These are phyloP conservation scores for Corchorus olitorius DNA, from an alignment of 345 rosid species.

Conservation along the genomic window DNA sequence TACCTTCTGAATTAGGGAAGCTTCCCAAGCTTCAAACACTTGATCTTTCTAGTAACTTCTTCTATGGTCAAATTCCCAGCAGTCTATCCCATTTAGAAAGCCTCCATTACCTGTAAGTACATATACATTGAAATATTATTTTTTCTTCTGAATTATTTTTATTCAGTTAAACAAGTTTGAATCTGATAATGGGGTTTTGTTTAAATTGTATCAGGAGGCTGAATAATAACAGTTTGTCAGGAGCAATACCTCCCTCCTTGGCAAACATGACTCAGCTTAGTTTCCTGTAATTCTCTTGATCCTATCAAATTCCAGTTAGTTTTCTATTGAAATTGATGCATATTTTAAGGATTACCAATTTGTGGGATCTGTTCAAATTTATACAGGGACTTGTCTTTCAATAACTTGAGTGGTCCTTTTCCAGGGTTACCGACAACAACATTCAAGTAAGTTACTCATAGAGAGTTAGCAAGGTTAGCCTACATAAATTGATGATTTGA, in stretches of 20 bases:
- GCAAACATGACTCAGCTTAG: constrained; percentile 70
- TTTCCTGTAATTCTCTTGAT: constrained; percentile 61
- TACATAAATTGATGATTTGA: no score
- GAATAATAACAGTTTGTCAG: constrained; percentile 67
- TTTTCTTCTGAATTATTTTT: not conserved
- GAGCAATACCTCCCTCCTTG: constrained; percentile 72
- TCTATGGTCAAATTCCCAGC: constrained; percentile 62
- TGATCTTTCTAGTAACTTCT: constrained; percentile 78
- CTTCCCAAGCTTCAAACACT: constrained; percentile 69
- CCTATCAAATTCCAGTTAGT: not conserved
- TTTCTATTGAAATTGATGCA: not conserved
- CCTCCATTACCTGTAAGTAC: constrained; percentile 74
- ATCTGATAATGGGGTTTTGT: not conserved
- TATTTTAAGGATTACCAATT: not conserved
- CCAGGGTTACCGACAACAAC: constrained; percentile 57
- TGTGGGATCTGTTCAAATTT: not conserved
- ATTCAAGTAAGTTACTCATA: constrained; percentile 54
- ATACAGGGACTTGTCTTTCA: constrained; percentile 62
- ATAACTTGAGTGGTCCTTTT: constrained; percentile 50
- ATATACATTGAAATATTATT: not conserved
- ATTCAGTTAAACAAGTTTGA: not conserved
- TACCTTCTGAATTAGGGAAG: constrained; percentile 75
- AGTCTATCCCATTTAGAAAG: constrained; percentile 49
- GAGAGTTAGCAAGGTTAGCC: no score
- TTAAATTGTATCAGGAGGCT: constrained; percentile 60